Evolutionary conservation across 75 land plant species (phyloP), one percentile per base, ranked within the genome.

Genomic region (Pinus tabuliformis): DNA sequence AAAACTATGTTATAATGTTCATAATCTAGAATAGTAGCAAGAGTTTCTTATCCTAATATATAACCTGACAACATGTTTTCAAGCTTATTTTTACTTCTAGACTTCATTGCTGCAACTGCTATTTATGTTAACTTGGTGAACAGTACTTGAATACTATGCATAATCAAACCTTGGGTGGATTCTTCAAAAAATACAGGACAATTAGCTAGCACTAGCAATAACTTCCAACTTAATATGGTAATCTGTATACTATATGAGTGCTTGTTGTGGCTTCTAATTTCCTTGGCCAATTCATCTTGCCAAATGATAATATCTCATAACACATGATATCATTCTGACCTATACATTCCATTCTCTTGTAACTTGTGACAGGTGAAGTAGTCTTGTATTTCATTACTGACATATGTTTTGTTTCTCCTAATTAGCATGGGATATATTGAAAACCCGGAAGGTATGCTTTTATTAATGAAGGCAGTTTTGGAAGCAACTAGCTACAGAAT

Each of bases 341-440:
- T 49, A 49, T 49, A 49, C 54, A 49, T 49, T 49, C 54, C 54
- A 49, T 49, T 49, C 12, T 49, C 54, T 8, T 49, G 54, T 49
- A 11, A 49, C 54, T 49, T 49, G 54, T 9, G 54, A 49, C 54
- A 9, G 54, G 54, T 49, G 54, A 49, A 49, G 49, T 45, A 45
- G 12, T 49, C 12, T 49, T 49, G 54, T 49, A 57, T 13, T 28
- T 33, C 75, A 17, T 16, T 26, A 18, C 24, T 75, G 65, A 75
- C 76, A 58, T 26, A 28, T 56, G 36, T 37, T 62, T 75, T 75
- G 76, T 36, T 59, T 57, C 63, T 76, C 9, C 17, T 74, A 26
- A 86, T 75, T 91, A 96, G 98, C 86, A 96, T 96, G 99, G 99
- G 99, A 4, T 89, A 86, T 72, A 56, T 96, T 22, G 82, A 70